phyloP scores from a whole-genome alignment of 192 early-diverging fungal species.

The Podila verticillata region DNA sequence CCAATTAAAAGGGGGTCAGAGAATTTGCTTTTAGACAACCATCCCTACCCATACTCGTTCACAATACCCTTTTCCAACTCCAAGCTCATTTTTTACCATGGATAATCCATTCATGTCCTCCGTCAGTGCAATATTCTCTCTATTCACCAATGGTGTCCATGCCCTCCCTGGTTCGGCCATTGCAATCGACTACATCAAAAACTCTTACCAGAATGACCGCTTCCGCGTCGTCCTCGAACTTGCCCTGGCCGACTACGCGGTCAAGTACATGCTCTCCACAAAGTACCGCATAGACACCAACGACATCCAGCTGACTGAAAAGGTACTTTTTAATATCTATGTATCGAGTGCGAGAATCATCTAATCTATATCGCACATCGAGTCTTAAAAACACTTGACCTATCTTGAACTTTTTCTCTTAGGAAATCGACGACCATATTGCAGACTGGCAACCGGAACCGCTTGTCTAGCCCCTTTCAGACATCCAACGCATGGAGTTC shows the following conservation, averaged over 20 bases:
- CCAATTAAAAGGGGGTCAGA: too few species aligned
- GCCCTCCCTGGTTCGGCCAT: constrained; percentile 76
- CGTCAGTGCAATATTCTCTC: too few species aligned
- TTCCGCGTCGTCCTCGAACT: constrained; percentile 68
- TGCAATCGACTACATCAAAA: constrained; percentile 32
- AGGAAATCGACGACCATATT: constrained; percentile 95
- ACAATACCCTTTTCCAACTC: too few species aligned
- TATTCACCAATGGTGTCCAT: too few species aligned
- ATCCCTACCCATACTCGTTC: too few species aligned
- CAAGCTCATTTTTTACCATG: too few species aligned
- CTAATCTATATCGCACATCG: too few species aligned
- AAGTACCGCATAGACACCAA: constrained; percentile 83
- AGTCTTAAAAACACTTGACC: too few species aligned
- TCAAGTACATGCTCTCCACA: constrained; percentile 88
- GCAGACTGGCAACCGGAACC: constrained; percentile 97
- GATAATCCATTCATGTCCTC: too few species aligned
- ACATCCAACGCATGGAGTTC: constrained; percentile 75
- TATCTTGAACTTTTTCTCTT: background rate
- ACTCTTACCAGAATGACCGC: constrained; percentile 58
- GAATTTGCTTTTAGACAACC: too few species aligned
- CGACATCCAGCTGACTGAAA: constrained; percentile 82
- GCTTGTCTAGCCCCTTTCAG: constrained; percentile 81
- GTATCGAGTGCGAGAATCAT: background rate
- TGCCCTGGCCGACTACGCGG: constrained; percentile 84
- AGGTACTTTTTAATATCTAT: constrained; percentile 54